A percentile compares a stretch with the other conserved stretches of the same genome.
phyloP scores from a whole-genome alignment of 495 filamentous ascomycete species.

The Parmelia sp. region DNA sequence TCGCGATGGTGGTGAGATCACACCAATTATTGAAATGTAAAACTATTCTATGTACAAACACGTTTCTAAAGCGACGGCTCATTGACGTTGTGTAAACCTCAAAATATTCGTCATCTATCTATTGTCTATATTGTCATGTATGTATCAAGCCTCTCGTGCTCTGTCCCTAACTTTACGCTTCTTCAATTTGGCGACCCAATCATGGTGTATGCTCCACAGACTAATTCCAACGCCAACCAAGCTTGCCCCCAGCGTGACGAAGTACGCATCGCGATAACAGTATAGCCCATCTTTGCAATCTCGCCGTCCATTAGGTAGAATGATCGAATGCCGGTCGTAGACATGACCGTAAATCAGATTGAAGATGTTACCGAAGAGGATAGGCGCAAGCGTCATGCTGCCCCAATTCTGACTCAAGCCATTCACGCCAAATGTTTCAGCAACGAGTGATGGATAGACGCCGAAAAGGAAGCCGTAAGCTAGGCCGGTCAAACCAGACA shows the following conservation, averaged over 20 bases:
- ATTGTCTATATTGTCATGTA: neutral
- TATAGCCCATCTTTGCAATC: slow-evolving; percentile 71
- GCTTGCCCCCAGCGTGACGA: slow-evolving; percentile 71
- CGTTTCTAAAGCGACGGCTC: too few species aligned
- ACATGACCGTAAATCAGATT: slow-evolving; percentile 81
- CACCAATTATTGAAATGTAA: neutral
- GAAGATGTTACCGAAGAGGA: slow-evolving; percentile 82
- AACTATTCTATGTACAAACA: neutral
- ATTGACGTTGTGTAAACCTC: too few species aligned
- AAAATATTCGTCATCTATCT: too few species aligned
- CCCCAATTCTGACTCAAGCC: slow-evolving; percentile 94
- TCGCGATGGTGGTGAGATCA: neutral
- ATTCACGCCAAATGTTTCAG: slow-evolving; percentile 83
- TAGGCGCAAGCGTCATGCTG: slow-evolving; percentile 80
- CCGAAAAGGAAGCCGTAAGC: slow-evolving; percentile 95
- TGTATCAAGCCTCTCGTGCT: slow-evolving; percentile 24
- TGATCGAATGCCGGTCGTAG: slow-evolving; percentile 70
- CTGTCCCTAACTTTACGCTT: slow-evolving; percentile 20
- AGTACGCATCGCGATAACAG: slow-evolving; percentile 80
- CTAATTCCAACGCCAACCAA: slow-evolving; percentile 61
- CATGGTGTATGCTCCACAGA: slow-evolving; percentile 70
- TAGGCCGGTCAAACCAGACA: slow-evolving; percentile 78
- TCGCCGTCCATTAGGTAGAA: slow-evolving; percentile 60
- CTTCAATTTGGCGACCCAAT: slow-evolving; percentile 37
- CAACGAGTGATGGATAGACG: slow-evolving; percentile 85